Evolutionary conservation across 73 alveolate genomes (phyloP).

Genomic region (Tetrahymena elliotti): DNA sequence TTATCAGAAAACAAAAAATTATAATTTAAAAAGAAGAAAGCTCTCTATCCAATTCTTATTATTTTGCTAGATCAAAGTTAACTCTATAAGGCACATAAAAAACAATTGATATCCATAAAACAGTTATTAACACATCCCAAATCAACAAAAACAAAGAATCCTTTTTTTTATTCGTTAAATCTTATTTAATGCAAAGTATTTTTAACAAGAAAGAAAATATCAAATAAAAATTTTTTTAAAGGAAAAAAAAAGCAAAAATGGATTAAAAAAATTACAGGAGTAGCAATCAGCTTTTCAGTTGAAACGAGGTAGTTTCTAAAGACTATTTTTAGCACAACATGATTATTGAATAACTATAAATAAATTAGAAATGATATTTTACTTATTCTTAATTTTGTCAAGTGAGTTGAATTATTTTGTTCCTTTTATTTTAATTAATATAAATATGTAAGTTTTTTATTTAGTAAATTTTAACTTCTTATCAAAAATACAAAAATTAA

Average conservation of each 20-base stretch:
- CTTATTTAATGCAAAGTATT: too few species aligned
- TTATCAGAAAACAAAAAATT: background rate
- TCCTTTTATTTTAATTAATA: background rate
- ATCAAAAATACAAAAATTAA: background rate
- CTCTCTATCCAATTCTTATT: background rate
- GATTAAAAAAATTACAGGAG: background rate
- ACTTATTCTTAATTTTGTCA: background rate
- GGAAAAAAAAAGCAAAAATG: background rate
- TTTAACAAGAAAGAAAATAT: too few species aligned
- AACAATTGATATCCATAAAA: background rate
- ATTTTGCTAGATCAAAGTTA: background rate
- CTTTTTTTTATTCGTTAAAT: background rate
- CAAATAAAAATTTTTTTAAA: background rate
- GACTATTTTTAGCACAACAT: background rate
- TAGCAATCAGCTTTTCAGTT: background rate
- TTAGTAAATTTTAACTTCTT: background rate
- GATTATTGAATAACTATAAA: background rate
- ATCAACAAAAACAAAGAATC: background rate
- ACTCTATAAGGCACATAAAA: background rate
- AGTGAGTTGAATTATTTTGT: background rate
- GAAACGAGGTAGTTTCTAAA: background rate
- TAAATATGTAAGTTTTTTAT: background rate
- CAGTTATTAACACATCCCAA: background rate
- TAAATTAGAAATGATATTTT: background rate
- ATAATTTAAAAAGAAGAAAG: background rate